These are phyloP conservation scores for Cryptosporidium meleagridis DNA, from an alignment of 169 alveolate species.

Conservation along the genomic window DNA sequence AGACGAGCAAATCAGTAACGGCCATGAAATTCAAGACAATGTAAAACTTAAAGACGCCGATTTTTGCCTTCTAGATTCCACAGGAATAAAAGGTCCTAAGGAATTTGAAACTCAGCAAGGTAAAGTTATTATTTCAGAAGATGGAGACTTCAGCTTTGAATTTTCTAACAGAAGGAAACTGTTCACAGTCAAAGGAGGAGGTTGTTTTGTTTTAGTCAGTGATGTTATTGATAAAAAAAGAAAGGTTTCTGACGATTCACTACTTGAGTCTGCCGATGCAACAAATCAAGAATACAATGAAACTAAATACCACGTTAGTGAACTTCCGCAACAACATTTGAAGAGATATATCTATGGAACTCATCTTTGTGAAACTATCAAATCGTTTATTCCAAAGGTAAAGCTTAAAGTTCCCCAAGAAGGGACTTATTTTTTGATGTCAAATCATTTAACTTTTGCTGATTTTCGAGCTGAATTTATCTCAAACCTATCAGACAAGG, in stretches of 20 bases:
- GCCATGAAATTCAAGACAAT: neutral
- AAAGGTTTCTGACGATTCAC: neutral
- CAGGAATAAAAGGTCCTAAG: slow-evolving; percentile 63
- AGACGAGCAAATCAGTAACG: neutral
- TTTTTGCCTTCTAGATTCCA: slow-evolving; percentile 34
- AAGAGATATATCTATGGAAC: slow-evolving; percentile 39
- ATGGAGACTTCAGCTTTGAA: slow-evolving; percentile 70
- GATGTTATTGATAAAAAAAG: neutral
- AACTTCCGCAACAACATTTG: slow-evolving; percentile 15
- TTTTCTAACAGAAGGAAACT: slow-evolving; percentile 4
- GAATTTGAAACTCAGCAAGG: slow-evolving; percentile 41
- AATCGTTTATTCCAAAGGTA: slow-evolving; percentile 45
- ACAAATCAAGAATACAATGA: neutral
- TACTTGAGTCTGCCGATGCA: neutral
- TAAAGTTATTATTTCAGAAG: slow-evolving; percentile 18
- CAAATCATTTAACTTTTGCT: slow-evolving; percentile 26
- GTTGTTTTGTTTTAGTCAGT: slow-evolving; percentile 35
- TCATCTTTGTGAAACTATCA: slow-evolving; percentile 45
- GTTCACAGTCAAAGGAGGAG: slow-evolving; percentile 62
- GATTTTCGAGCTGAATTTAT: slow-evolving; percentile 39
- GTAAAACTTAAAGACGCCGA: neutral
- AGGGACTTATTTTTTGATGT: slow-evolving; percentile 55
- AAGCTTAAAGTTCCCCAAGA: slow-evolving; percentile 31
- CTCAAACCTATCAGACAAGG: neutral
- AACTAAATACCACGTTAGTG: slow-evolving; percentile 18